Percentiles rank a stretch among this genome's conserved stretches.
These are phyloP conservation scores for Camellia japonica DNA, from an alignment of 148 eudicot genomes.

Conservation along the genomic window DNA sequence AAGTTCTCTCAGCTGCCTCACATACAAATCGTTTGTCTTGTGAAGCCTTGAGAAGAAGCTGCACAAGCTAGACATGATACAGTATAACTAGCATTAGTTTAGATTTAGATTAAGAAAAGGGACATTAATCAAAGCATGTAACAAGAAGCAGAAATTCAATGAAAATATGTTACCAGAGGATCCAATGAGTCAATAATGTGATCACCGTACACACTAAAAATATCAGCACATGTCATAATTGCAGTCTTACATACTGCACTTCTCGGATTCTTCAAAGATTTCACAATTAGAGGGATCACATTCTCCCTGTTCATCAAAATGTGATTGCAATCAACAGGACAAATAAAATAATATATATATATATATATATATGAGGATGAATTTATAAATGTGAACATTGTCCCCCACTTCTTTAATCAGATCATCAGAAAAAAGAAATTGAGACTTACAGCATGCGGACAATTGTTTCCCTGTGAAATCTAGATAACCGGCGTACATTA, in stretches of 20 bases:
- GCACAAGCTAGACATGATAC: constrained; percentile 45
- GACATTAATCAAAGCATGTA: neutral
- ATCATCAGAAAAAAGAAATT: neutral
- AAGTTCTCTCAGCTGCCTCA: constrained; percentile 64
- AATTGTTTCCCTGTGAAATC: constrained; percentile 53
- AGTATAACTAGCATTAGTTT: neutral
- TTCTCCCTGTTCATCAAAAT: constrained; percentile 38
- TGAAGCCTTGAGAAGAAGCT: constrained; percentile 68
- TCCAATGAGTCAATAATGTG: constrained; percentile 52
- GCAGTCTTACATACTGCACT: constrained; percentile 77
- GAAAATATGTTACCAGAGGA: constrained; percentile 39
- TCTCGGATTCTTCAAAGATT: constrained; percentile 74
- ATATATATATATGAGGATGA: neutral
- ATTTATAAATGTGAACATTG: neutral
- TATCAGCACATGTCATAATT: constrained; percentile 63
- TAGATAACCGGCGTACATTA: constrained; percentile 51
- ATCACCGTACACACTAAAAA: constrained; percentile 56
- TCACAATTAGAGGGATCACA: constrained; percentile 49
- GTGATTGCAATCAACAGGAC: neutral
- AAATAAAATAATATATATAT: neutral
- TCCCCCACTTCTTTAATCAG: neutral
- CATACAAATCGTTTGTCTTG: constrained; percentile 74
- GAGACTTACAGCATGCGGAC: constrained; percentile 46
- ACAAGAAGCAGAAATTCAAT: neutral
- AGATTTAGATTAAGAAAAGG: neutral